These are phyloP conservation scores for Manihot esculenta DNA, from an alignment of 441 rosid genomes.

Conservation along the genomic window DNA sequence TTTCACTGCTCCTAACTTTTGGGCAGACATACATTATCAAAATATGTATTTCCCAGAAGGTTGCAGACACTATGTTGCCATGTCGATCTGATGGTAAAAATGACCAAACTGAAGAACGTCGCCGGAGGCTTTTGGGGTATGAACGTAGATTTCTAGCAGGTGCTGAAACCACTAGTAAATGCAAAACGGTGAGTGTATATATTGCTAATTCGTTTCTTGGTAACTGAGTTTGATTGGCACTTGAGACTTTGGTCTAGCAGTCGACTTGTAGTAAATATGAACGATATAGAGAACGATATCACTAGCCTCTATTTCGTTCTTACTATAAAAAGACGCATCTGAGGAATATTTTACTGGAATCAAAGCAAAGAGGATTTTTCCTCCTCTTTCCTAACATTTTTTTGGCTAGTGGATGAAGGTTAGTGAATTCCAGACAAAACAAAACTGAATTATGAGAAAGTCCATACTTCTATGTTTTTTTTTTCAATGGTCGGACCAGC, in stretches of 20 bases:
- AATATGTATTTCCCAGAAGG: slow-evolving; percentile 63
- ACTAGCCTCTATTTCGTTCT: too few species aligned
- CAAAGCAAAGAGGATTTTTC: neutral
- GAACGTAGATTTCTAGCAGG: slow-evolving; percentile 51
- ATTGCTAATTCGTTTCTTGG: neutral
- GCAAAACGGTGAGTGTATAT: slow-evolving; percentile 51
- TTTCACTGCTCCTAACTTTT: slow-evolving; percentile 81
- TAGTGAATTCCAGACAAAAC: slow-evolving; percentile 1
- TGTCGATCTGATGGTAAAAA: slow-evolving; percentile 31
- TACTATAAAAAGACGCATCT: neutral
- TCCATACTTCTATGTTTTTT: neutral
- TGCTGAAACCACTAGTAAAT: slow-evolving; percentile 29
- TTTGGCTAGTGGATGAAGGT: slow-evolving; percentile 5
- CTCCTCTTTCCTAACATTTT: neutral
- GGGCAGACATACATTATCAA: slow-evolving; percentile 54
- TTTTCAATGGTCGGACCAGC: neutral
- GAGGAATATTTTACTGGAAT: neutral
- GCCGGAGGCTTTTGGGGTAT: slow-evolving; percentile 58
- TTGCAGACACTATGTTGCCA: slow-evolving; percentile 71
- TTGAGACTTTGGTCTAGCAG: neutral
- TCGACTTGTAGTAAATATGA: too few species aligned
- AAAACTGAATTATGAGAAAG: neutral
- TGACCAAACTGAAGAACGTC: slow-evolving; percentile 32
- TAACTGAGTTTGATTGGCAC: slow-evolving; percentile 1
- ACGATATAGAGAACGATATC: too few species aligned